Conservation (phyloP, 345 rosid genomes). For the Carallia pectinifolia region DNA sequence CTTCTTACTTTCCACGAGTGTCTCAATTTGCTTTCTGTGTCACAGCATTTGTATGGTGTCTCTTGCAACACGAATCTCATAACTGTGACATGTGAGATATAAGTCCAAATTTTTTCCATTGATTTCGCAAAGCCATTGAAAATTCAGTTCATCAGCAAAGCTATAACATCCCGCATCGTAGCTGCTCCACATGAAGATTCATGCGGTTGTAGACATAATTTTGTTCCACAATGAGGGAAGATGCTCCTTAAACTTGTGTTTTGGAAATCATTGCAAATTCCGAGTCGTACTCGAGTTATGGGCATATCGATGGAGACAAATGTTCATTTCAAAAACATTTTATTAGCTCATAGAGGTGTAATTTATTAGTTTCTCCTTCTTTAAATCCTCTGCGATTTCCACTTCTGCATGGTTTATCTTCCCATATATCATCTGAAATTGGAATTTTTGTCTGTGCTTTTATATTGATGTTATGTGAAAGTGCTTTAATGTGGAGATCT, state of each 20-base stretch:
- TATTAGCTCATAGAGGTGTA: background rate
- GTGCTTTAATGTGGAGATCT: too few species aligned
- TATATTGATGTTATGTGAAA: background rate
- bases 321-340: background rate
- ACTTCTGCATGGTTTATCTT: too few species aligned
- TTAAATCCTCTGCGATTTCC: background rate
- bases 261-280: background rate
- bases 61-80: background rate
- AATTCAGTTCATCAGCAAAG: background rate
- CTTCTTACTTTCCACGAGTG: background rate
- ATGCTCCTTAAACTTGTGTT: conserved; percentile 1
- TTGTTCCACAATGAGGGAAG: background rate
- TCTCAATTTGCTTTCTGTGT: too few species aligned
- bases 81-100: background rate
- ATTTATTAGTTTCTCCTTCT: background rate
- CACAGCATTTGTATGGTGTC: background rate
- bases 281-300: background rate
- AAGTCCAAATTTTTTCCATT: background rate
- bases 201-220: background rate
- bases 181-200: background rate
- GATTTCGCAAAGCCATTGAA: background rate
- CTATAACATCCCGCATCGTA: background rate
- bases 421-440: background rate
- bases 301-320: too few species aligned
- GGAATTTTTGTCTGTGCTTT: background rate